Evolutionary conservation across 1,139 yeast species (phyloP).

Genomic region (Debaryomycetaceae sp.): DNA sequence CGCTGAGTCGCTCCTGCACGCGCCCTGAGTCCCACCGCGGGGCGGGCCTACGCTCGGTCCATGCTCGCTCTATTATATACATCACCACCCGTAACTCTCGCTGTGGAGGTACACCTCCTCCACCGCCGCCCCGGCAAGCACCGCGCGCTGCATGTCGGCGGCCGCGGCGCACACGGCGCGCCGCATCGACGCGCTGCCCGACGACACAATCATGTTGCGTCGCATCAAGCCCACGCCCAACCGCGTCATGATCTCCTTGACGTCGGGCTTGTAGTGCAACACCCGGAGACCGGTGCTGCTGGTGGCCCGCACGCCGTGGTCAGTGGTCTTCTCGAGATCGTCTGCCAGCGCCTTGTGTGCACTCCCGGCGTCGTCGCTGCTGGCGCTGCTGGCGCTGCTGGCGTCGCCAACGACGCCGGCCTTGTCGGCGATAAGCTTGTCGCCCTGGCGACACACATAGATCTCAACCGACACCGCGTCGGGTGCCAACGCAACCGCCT

Average conservation of each 20-base stretch:
- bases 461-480: slow-evolving; percentile 23
- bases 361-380: too few relatives aligned
- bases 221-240: slow-evolving; percentile 21
- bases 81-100: slow-evolving; percentile 61
- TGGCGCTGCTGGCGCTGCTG: too few relatives aligned
- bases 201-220: slow-evolving; percentile 45
- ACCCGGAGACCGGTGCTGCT: slow-evolving; percentile 14
- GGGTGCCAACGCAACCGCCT: slow-evolving; percentile 22
- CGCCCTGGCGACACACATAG: slow-evolving; percentile 16
- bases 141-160: slow-evolving; percentile 31
- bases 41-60: too few relatives aligned
- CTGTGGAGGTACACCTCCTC: slow-evolving; percentile 56
- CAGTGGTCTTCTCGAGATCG: slow-evolving; percentile 12
- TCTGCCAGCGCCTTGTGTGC: background rate
- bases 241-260: slow-evolving; percentile 16
- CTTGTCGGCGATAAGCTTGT: slow-evolving; percentile 1
- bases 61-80: too few relatives aligned
- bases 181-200: slow-evolving; percentile 49
- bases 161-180: slow-evolving; percentile 39
- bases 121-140: slow-evolving; percentile 23
- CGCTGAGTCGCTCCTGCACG: too few relatives aligned
- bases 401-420: too few relatives aligned
- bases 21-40: too few relatives aligned
- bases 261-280: slow-evolving; percentile 31
- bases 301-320: slow-evolving; percentile 6